Evolutionary conservation across 495 filamentous ascomycete species (phyloP).

Genomic region (Corynascus novoguineensis): DNA sequence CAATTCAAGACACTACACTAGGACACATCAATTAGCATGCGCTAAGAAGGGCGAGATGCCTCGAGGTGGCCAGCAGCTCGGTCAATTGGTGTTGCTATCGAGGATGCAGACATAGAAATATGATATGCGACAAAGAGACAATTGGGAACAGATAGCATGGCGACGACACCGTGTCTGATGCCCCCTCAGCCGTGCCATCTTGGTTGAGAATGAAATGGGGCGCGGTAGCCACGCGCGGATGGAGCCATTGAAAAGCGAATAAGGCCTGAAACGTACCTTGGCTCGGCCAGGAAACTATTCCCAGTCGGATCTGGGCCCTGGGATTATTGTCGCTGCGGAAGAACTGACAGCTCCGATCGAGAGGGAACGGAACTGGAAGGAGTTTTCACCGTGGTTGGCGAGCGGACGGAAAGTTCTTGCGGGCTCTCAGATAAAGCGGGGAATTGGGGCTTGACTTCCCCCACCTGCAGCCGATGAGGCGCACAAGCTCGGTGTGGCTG

Average conservation of each 20-base stretch:
- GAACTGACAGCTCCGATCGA: conserved; percentile 31
- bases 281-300: conserved; percentile 26
- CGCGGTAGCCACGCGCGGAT: not conserved
- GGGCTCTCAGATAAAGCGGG: conserved; percentile 9
- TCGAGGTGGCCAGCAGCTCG: conserved; percentile 4
- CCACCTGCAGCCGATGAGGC: not conserved
- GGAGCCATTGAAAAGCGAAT: not conserved
- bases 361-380: conserved; percentile 27
- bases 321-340: conserved; percentile 32
- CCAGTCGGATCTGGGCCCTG: conserved; percentile 27
- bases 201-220: not conserved
- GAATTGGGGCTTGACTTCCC: not conserved
- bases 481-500: not conserved
- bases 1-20: conserved; percentile 14
- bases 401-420: conserved; percentile 11
- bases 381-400: conserved; percentile 31
- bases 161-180: not conserved
- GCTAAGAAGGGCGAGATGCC: not conserved
- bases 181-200: not conserved
- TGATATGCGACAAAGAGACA: not conserved
- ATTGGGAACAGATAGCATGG: not conserved
- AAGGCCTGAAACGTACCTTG: conserved; percentile 29
- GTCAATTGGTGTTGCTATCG: conserved; percentile 17
- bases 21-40: conserved; percentile 20
- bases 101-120: conserved; percentile 1